Percentiles rank a stretch among this genome's conserved stretches.
phyloP scores from a whole-genome alignment of 441 rosid genomes.

The Adansonia madagascariensis region DNA sequence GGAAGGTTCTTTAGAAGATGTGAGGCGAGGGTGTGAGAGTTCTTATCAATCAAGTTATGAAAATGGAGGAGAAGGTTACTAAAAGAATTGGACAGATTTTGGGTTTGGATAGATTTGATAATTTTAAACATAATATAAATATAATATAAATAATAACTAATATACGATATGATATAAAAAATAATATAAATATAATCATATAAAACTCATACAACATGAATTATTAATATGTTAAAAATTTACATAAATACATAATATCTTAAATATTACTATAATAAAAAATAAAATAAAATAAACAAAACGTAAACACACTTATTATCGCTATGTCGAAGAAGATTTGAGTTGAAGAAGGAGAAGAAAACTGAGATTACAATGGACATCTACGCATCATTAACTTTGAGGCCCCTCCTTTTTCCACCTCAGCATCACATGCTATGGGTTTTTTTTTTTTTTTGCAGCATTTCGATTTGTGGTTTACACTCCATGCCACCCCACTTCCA shows the following conservation, averaged over 20 bases:
- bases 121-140: no score
- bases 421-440: slow-evolving; percentile 49
- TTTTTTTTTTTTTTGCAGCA: slow-evolving; percentile 28
- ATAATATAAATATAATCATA: no score
- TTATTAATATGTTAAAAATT: no score
- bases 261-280: no score
- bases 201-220: no score
- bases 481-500: slow-evolving; percentile 38
- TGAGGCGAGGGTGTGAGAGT: slow-evolving; percentile 31
- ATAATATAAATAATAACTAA: no score
- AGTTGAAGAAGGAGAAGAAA: not conserved
- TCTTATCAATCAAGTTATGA: slow-evolving; percentile 44
- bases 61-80: no score
- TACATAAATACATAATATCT: no score
- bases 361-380: slow-evolving; percentile 29
- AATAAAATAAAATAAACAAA: no score
- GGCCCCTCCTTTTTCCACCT: slow-evolving; percentile 36
- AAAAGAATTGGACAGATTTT: not conserved
- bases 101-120: not conserved
- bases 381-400: slow-evolving; percentile 11
- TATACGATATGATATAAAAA: no score
- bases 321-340: no score
- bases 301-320: no score
- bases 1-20: not conserved
- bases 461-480: slow-evolving; percentile 48